Conservation (phyloP, 495 filamentous ascomycete genomes). For the Cercophora samala region DNA sequence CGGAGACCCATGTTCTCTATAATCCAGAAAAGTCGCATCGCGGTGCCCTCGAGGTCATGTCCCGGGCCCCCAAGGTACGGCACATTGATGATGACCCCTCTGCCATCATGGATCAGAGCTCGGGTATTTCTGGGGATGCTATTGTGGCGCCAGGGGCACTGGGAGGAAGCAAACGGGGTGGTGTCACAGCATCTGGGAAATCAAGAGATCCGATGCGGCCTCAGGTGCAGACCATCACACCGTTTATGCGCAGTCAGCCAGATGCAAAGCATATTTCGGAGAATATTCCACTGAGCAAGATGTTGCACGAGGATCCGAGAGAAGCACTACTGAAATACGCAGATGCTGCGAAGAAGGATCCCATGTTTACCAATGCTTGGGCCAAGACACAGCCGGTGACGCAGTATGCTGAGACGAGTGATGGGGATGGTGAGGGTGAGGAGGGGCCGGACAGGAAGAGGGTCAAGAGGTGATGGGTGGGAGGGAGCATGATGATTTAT, state of each 20-base stretch:
- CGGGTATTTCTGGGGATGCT: constrained; percentile 77
- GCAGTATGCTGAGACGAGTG: constrained; percentile 88
- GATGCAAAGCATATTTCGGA: constrained; percentile 86
- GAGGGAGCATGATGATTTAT: not conserved
- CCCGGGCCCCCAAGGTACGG: constrained; percentile 85
- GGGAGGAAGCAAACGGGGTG: constrained; percentile 43
- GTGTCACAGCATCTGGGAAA: constrained; percentile 74
- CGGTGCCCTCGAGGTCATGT: constrained; percentile 87
- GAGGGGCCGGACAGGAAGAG: constrained; percentile 70
- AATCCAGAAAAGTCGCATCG: constrained; percentile 74
- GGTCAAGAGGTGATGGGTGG: constrained; percentile 38
- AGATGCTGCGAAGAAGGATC: constrained; percentile 88
- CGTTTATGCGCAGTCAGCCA: constrained; percentile 86
- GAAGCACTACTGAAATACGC: constrained; percentile 95
- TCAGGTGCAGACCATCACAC: constrained; percentile 77
- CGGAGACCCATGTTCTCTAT: constrained; percentile 85
- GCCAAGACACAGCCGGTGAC: constrained; percentile 88
- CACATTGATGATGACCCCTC: constrained; percentile 91
- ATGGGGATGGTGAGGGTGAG: constrained; percentile 85
- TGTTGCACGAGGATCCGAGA: constrained; percentile 95
- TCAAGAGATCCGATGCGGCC: constrained; percentile 77
- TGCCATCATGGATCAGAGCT: constrained; percentile 74
- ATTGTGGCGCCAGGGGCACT: constrained; percentile 66
- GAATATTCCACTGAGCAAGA: constrained; percentile 83
- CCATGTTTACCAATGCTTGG: constrained; percentile 91